Percentiles rank a stretch among this genome's conserved stretches.
These are phyloP conservation scores for Penicillium rolfsii DNA, from an alignment of 2,329 filamentous ascomycete genomes.

Conservation along the genomic window DNA sequence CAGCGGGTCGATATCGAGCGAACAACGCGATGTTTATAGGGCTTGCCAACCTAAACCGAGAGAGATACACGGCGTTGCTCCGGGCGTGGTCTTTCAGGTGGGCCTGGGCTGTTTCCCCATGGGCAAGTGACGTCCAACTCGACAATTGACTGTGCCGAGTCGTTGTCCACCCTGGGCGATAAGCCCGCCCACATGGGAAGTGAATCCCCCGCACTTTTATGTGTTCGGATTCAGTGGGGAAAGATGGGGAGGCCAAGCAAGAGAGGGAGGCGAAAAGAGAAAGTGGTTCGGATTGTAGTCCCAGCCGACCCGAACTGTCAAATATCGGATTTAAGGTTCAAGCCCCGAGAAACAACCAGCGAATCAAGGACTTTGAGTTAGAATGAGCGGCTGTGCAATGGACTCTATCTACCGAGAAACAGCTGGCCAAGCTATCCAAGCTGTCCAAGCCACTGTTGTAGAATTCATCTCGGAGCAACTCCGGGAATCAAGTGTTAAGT, in stretches of 20 bases:
- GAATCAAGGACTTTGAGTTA: not conserved
- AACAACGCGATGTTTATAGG: not conserved
- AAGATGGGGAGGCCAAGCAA: not conserved
- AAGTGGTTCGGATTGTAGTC: not conserved
- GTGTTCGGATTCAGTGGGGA: not conserved
- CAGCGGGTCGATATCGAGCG: not conserved
- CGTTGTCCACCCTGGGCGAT: not conserved
- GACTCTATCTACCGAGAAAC: not conserved
- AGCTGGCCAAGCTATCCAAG: not conserved
- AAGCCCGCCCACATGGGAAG: conserved; percentile 7
- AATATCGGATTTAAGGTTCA: not conserved
- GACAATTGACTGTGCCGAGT: not conserved
- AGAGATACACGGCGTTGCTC: not conserved
- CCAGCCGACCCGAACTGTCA: not conserved
- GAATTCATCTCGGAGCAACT: not conserved
- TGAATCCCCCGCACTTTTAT: conserved; percentile 5
- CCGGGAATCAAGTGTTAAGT: not conserved
- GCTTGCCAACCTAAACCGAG: not conserved
- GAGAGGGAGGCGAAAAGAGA: not conserved
- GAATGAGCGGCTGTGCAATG: not conserved
- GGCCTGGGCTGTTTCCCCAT: not conserved
- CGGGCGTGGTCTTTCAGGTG: not conserved
- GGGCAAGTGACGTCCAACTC: not conserved
- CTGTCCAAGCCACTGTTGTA: not conserved
- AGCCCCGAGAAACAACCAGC: not conserved